These are phyloP conservation scores for Apiotrichum domesticum DNA, from an alignment of 1,284 basidiomycete species.

Conservation along the genomic window DNA sequence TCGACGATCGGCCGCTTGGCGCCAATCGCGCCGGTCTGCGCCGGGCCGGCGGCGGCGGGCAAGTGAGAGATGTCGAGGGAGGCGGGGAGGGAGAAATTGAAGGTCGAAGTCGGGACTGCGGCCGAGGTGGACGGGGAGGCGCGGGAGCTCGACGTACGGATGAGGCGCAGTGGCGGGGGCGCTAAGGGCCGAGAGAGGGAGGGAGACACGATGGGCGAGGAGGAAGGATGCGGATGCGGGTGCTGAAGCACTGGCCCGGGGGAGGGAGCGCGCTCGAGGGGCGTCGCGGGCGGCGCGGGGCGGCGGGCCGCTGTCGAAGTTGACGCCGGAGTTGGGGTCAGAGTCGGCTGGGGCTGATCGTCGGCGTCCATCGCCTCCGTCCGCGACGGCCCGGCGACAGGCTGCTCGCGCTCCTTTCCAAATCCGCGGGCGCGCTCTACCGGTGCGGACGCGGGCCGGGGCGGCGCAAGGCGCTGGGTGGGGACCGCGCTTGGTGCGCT, in stretches of 20 bases:
- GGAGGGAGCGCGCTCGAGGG: not conserved
- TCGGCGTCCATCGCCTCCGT: constrained; percentile 10
- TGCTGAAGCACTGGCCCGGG: not conserved
- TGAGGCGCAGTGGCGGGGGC: not conserved
- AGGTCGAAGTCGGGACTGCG: constrained; percentile 5
- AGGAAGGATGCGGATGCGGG: constrained; percentile 4
- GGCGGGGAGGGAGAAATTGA: constrained; percentile 17
- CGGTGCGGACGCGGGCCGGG: constrained; percentile 24
- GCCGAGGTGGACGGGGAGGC: not conserved
- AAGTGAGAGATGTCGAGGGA: not conserved
- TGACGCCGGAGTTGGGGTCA: too few relatives aligned
- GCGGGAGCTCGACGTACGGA: not conserved
- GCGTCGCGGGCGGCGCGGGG: not conserved
- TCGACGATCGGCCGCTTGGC: constrained; percentile 17
- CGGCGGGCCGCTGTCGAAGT: not conserved
- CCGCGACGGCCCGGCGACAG: constrained; percentile 3
- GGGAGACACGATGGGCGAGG: constrained; percentile 8
- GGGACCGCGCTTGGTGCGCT: not conserved
- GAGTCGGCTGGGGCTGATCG: not conserved
- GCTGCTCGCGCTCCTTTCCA: not conserved
- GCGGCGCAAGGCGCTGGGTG: not conserved
- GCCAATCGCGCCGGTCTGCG: constrained; percentile 12
- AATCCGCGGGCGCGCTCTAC: constrained; percentile 4
- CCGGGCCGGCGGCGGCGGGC: constrained; percentile 2
- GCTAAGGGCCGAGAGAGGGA: not conserved